Evolutionary conservation across 768 basidiomycete genomes (phyloP), one percentile per base, ranked within the genome.

Genomic region (Chiua virens): DNA sequence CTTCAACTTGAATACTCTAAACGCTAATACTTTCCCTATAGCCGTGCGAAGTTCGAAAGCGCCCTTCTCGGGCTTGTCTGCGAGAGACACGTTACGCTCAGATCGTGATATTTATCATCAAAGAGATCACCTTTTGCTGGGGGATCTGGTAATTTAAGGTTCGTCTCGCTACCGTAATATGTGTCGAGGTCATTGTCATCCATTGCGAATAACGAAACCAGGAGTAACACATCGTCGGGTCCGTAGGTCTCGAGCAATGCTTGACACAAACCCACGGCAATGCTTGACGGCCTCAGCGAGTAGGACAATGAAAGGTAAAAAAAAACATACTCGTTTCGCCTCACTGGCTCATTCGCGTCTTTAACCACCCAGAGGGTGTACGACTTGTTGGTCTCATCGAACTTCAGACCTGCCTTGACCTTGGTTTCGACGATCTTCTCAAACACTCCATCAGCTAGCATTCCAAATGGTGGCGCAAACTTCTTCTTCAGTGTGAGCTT

Each of bases 301-400:
- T 3, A 15, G 21, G 2, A 35, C 6, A 3, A 34, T 3, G 28
- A 7, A 20, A 22, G 15, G 8, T n/a, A n/a, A 37, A 30, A 30
- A 14, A 41, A 27, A 20, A 49, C 57, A 4, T 38, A 59, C 57
- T 55, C 47, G 2, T 58, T 40, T 27, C 17, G 34, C 13, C 34
- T 38, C 25, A 6, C 28, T 3, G 22, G 30, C 13, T 45, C 45
- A 4, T 0, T 23, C 8, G 36, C 3, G 27, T 5, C 18, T 2
- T 22, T 30, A 34, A 34, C 52, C 14, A 58, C 27, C 57, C 57
- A 59, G 10, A 58, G 57, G 20, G 45, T 58, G 18, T 17, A 36
- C 0, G 25, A 35, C 9, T 23, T 17, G 2, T 25, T 39, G 4
- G 14, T 22, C 41, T 54, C 39, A 13, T 8, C 8, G 3, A 20